Evolutionary conservation across 805 yeast species (phyloP), one percentile per base, ranked within the genome.

Genomic region (Blastobotrys mokoenaii): DNA sequence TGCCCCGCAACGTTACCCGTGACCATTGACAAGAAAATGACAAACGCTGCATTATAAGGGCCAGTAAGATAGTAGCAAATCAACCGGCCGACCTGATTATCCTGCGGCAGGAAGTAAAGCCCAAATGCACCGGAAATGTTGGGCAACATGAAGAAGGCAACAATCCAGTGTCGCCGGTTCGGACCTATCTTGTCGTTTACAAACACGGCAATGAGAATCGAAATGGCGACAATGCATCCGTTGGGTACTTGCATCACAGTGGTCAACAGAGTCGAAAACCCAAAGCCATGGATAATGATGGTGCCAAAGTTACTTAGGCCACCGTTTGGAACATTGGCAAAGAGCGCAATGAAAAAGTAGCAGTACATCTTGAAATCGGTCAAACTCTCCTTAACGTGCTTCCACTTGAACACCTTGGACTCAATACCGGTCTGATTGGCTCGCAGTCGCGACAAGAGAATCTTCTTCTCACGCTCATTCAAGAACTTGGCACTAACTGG

Each of bases 341-440:
- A 56, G 12, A 69, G 58, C 40, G 67, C 71, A 41, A 68, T 63
- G 2, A 64, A 48, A 46, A 76, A 66, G 48, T 68, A 46, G 17
- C 76, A 51, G 74, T 76, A 77, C 9, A 75, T 67, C 53, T 73
- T 71, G 40, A 62, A 46, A 52, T 80, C 85, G 9, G 55, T 52
- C 29, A 76, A 45, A 10, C 76, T 73, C 56, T 79, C 82, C 18
- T 57, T 61, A 35, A 77, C 63, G 58, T 81, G 85, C 44, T 69
- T 59, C 68, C 63, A 64, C 55, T 78, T 78, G 70, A 79, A 76
- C 39, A 67, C 62, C 51, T 64, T 71, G 51, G 71, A 74, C 46
- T 82, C 81, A 56, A 73, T 73, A 41, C 84, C 85, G 51, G 72
- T 80, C 53, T 71, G 75, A 61, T 73, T 77, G 16, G 51, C 54